Base-by-base conservation (phyloP, 2,329 filamentous ascomycete genomes). In the Penicillium frequentans region DNA sequence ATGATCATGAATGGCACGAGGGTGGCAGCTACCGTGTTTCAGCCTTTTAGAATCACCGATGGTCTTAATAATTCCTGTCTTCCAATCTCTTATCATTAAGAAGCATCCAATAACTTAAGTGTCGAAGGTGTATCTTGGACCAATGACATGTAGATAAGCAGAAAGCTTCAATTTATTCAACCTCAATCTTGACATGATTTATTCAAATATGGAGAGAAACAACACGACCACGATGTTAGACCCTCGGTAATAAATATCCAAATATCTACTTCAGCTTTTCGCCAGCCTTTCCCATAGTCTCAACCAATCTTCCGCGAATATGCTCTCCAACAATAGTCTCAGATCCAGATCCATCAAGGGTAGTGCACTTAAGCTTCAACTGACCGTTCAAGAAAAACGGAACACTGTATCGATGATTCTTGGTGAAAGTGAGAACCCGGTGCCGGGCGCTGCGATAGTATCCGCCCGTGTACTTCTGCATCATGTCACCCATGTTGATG, bases 401-500 rank as follows among this genome's bases (percentile, higher is more conserved):
- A 7, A 52, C 55, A 39, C 35, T 42, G 33, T 52, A 44, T n/a
- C 49, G 35, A 13, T 52, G 35, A 8, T 39, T 21, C 14, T 19
- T 31, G 6, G 35, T 24, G 42, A 58, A 62, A 53, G 64, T 67
- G 51, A 68, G 59, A 14, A 69, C 67, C 23, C 64, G 53, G 47
- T 69, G 65, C 16, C 51, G 16, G 9, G 56, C 60, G 26, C 63
- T 62, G 1, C 52, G 53, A 52, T 68, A 68, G 9, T 49, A 39
- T 13, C 64, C 66, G 23, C 50, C 52, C 3, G 61, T 49, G 59
- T 60, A 68, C 11, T 56, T 49, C 52, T 61, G 56, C 33, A 70
- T 56, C 54, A 69, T 61, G 35, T 71, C 66, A 2, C 69, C 69
- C 3, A 62, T 52, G 54, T 71, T 71, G 52, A 71, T 64, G 39